Evolutionary conservation across 176 grass and related monocot genomes (phyloP), one percentile per base, ranked within the genome.

Genomic region (Rhynchospora tenuis): DNA sequence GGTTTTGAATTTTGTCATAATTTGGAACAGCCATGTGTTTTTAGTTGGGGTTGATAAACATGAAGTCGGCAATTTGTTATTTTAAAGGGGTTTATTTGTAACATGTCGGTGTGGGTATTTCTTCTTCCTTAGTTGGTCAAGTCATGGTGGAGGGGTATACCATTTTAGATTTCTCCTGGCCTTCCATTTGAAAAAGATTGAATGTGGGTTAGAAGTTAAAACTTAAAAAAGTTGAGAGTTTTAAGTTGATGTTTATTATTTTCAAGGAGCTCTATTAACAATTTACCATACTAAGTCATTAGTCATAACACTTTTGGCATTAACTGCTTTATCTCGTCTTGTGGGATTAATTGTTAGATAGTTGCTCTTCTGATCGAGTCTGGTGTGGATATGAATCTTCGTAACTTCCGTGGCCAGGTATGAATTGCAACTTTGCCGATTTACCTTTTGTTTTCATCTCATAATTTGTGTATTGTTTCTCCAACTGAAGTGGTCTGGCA

Each of bases 301-400:
- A 44, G 38, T 71, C 67, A 71, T 0, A 20, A 12, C 20, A 9
- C 19, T 45, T 44, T 45, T 71, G 17, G 17, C n/a, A 56, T 56
- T 77, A 77, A 77, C 23, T 77, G 15, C 24, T 55, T 56, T 56
- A n/a, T 54, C 5, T 10, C 29, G 15, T 56, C 31, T 10, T 56
- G 50, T 77, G 24, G 48, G 24, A 33, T 76, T 77, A 77, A 55
- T 56, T 75, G 82, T 72, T 72, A 99, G 97, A 88, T 99, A 79
- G 93, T 96, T 71, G 93, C 91, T 84, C 88, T 99, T 72, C 86
- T 99, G 72, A 93, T 99, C 2, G 93, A 99, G 84, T 92, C 97
- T 2, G 91, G 97, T 14, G 88, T 93, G 79, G 89, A 95, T 88
- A 89, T 99, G 74, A 93, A 99, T 88, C 93, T 92, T 78, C 87